Percentiles rank a stretch among this genome's conserved stretches.
phyloP scores from a whole-genome alignment of 1,284 basidiomycete species.

The Ganoderma multipileum region DNA sequence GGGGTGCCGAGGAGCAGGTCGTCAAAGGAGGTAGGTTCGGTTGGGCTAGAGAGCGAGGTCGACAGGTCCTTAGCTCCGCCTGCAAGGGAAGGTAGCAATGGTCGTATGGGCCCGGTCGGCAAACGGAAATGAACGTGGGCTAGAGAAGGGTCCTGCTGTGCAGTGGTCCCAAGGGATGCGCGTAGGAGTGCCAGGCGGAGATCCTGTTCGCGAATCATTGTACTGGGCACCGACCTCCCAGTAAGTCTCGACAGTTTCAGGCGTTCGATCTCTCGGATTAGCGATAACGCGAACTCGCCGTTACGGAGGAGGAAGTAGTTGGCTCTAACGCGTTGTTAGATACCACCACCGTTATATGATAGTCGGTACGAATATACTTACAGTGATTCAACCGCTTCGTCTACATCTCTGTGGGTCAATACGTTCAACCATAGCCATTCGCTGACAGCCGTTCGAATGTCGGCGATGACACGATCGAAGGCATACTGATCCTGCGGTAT shows the following conservation, averaged over 20 bases:
- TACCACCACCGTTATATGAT: not conserved
- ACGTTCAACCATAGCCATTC: conserved; percentile 95
- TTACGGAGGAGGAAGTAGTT: conserved; percentile 89
- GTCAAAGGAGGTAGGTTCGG: conserved; percentile 65
- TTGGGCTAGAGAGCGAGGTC: conserved; percentile 39
- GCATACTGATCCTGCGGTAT: conserved; percentile 76
- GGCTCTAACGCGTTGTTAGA: conserved; percentile 51
- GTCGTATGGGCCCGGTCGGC: conserved; percentile 80
- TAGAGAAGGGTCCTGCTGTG: conserved; percentile 80
- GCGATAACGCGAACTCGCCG: conserved; percentile 83
- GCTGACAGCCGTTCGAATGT: conserved; percentile 76
- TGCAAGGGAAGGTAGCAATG: conserved; percentile 74
- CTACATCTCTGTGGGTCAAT: conserved; percentile 82
- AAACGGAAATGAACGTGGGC: conserved; percentile 75
- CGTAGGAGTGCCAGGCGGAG: conserved; percentile 82
- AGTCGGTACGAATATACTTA: conserved; percentile 43
- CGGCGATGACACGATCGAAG: conserved; percentile 76
- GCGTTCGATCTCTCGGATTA: conserved; percentile 84
- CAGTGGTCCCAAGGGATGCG: conserved; percentile 84
- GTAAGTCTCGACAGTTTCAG: conserved; percentile 80
- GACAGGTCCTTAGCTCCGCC: conserved; percentile 43
- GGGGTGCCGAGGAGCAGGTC: conserved; percentile 83
- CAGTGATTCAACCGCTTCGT: conserved; percentile 77
- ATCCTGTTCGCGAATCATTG: conserved; percentile 88
- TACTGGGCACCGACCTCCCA: conserved; percentile 63